Conservation (phyloP, 1,284 basidiomycete genomes). For the Ustilago sp. region DNA sequence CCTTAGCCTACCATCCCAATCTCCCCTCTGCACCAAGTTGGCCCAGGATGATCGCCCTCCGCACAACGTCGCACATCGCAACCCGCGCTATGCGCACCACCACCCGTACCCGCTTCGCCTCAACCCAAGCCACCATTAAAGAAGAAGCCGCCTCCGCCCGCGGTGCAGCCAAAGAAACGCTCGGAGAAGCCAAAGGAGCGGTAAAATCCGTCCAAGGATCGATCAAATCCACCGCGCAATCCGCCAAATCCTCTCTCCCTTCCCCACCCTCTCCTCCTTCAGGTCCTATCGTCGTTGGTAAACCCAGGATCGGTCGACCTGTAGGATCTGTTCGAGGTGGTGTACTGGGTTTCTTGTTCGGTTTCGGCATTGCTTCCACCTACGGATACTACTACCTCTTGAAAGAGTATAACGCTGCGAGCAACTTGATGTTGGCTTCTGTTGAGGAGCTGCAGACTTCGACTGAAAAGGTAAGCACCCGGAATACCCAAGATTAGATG, state of each 20-base stretch:
- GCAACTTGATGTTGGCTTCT: slow-evolving; percentile 82
- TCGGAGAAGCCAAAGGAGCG: slow-evolving; percentile 32
- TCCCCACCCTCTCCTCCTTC: slow-evolving; percentile 29
- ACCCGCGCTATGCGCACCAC: background rate
- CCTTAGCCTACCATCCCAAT: too few species aligned
- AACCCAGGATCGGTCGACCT: slow-evolving; percentile 41
- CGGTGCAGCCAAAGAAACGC: slow-evolving; percentile 21
- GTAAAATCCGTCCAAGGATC: slow-evolving; percentile 23
- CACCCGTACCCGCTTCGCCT: slow-evolving; percentile 9
- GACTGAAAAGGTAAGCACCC: slow-evolving; percentile 78
- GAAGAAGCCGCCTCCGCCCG: slow-evolving; percentile 25
- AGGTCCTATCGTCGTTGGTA: slow-evolving; percentile 37
- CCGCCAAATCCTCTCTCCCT: slow-evolving; percentile 26
- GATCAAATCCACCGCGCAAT: slow-evolving; percentile 26
- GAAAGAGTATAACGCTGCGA: slow-evolving; percentile 89
- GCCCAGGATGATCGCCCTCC: slow-evolving; percentile 25
- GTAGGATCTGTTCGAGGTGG: slow-evolving; percentile 48
- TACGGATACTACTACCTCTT: slow-evolving; percentile 87
- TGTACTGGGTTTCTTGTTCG: slow-evolving; percentile 86
- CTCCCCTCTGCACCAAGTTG: background rate
- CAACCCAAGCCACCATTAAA: slow-evolving; percentile 24
- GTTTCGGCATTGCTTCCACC: slow-evolving; percentile 81
- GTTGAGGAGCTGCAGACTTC: slow-evolving; percentile 86
- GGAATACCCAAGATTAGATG: background rate
- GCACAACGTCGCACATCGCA: slow-evolving; percentile 9